Evolutionary conservation across 345 rosid species (phyloP).

Genomic region (Citrus maxima): DNA sequence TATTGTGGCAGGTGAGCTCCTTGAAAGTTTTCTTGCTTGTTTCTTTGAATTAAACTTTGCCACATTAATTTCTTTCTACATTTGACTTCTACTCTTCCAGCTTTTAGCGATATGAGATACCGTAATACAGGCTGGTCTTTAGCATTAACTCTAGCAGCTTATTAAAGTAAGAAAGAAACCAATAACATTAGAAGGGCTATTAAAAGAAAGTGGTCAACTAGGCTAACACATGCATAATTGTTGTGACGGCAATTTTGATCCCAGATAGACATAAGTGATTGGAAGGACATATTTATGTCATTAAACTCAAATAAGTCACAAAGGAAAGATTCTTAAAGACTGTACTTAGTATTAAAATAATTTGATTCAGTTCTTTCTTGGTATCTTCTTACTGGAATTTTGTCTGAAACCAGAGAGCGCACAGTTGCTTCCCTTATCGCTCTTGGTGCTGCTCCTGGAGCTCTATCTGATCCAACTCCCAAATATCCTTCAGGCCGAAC

Average conservation of each 20-base stretch:
- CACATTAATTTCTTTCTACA: neutral
- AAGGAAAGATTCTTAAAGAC: neutral
- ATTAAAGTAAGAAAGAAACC: neutral
- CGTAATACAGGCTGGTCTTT: neutral
- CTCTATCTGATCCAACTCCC: slow-evolving; percentile 76
- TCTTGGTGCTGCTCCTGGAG: slow-evolving; percentile 81
- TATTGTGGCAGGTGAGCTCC: slow-evolving; percentile 73
- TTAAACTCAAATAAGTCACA: neutral
- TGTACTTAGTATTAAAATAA: neutral
- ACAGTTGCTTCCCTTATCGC: slow-evolving; percentile 74
- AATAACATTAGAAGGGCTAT: neutral
- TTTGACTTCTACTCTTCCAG: too few relatives aligned
- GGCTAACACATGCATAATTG: neutral
- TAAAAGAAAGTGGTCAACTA: neutral
- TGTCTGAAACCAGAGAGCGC: slow-evolving; percentile 54
- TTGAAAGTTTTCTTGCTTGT: slow-evolving; percentile 7
- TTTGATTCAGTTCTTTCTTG: neutral
- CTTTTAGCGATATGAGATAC: neutral
- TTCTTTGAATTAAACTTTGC: neutral
- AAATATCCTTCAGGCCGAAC: slow-evolving; percentile 60
- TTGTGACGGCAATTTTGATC: neutral
- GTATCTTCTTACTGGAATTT: slow-evolving; percentile 11
- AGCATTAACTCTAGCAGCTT: neutral
- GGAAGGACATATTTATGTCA: neutral
- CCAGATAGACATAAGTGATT: neutral